Percentiles rank a stretch among this genome's conserved stretches.
Conservation (phyloP, 2,329 filamentous ascomycete genomes). For the Diaporthe nobilis region DNA sequence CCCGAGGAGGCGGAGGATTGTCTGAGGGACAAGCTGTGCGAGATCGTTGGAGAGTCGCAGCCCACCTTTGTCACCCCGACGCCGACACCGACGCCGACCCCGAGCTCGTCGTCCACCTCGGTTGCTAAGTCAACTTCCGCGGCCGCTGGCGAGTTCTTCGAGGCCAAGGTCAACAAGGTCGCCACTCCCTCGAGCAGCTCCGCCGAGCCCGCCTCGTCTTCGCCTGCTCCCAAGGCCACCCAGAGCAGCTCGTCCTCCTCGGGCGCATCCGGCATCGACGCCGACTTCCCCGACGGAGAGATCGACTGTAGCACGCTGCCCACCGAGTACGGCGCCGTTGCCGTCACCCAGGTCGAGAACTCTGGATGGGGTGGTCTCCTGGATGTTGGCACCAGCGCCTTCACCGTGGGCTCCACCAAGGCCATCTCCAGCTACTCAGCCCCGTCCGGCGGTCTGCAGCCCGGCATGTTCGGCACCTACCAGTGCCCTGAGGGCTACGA, state of each 20-base stretch:
- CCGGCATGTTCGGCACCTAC: constrained; percentile 88
- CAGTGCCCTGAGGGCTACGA: constrained; percentile 92
- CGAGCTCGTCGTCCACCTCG: constrained; percentile 50
- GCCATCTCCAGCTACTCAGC: constrained; percentile 77
- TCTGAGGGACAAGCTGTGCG: constrained; percentile 78
- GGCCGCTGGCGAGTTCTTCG: constrained; percentile 64
- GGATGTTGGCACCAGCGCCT: constrained; percentile 49
- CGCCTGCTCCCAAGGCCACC: constrained; percentile 47
- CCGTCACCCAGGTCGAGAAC: constrained; percentile 77
- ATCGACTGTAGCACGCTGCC: constrained; percentile 80
- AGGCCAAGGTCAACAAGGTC: constrained; percentile 55
- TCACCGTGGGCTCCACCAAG: constrained; percentile 35
- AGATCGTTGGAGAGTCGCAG: constrained; percentile 72
- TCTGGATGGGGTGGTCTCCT: constrained; percentile 88
- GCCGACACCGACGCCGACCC: constrained; percentile 48
- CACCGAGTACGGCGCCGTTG: constrained; percentile 82
- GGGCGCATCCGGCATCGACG: constrained; percentile 69
- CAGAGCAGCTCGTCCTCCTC: constrained; percentile 49
- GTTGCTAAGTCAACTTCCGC: constrained; percentile 54
- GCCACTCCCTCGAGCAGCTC: constrained; percentile 48
- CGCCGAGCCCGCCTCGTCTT: constrained; percentile 40
- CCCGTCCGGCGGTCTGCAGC: constrained; percentile 72
- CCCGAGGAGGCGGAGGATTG: constrained; percentile 78
- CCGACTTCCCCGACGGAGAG: constrained; percentile 81
- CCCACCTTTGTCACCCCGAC: constrained; percentile 66